These are phyloP conservation scores for Mortierella sp. DNA, from an alignment of 371 early-diverging fungal species.

Conservation along the genomic window DNA sequence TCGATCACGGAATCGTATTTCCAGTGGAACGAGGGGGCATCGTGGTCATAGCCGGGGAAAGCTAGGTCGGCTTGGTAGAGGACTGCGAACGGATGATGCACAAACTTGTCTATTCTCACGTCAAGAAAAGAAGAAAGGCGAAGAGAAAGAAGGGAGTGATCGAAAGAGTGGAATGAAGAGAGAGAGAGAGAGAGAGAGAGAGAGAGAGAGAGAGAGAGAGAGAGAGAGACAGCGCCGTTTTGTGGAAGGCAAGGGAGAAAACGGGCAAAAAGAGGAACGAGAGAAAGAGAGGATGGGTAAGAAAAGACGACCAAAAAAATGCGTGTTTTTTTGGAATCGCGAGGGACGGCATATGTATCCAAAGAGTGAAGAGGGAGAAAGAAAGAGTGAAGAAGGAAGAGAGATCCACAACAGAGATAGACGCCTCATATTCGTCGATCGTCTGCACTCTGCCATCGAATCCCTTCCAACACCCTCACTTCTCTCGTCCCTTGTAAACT, in stretches of 20 bases:
- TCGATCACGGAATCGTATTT: constrained; percentile 58
- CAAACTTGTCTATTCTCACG: constrained; percentile 55
- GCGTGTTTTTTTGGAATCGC: background rate
- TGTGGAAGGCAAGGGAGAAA: background rate
- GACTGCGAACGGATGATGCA: constrained; percentile 57
- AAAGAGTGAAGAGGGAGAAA: background rate
- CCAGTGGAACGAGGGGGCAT: constrained; percentile 58
- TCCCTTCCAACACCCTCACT: background rate
- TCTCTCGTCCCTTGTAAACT: background rate
- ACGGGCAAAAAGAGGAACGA: background rate
- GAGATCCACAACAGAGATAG: background rate
- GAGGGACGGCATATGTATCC: background rate
- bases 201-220: background rate
- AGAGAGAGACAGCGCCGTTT: background rate
- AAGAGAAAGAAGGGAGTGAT: background rate
- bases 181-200: background rate
- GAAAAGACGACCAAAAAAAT: constrained; percentile 15
- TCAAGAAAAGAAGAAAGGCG: background rate
- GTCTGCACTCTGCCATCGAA: background rate
- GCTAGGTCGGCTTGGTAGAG: constrained; percentile 56
- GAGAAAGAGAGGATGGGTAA: background rate
- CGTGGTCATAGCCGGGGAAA: constrained; percentile 57
- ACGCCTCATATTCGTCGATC: background rate
- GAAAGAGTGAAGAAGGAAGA: background rate
- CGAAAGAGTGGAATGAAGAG: background rate